Base-by-base conservation (phyloP, 352 stramenopile species). In the Phytophthora meadii region DNA sequence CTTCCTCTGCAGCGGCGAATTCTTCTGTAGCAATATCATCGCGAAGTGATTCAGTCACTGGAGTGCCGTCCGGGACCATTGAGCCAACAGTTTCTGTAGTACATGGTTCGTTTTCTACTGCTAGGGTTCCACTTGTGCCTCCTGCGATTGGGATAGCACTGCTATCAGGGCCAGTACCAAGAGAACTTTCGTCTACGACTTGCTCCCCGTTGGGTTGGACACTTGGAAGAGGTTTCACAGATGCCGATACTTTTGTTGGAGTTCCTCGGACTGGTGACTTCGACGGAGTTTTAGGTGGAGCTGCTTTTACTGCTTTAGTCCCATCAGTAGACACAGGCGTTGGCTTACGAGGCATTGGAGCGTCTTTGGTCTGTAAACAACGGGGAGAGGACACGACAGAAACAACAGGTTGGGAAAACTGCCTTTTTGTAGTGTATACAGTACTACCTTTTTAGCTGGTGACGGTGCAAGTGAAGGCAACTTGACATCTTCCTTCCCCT, bases 401-500 rank as follows among this genome's bases (percentile, higher is more conserved):
- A 11, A 37, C 12, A 19, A 55, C 25, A 11, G 5, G 5, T 36
- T 9, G 15, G 15, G 28, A 17, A 25, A 14, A 15, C 10, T 19
- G 19, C 24, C 30, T 34, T 45, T 22, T 22, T 22, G 22, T 22
- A 22, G 22, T 22, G 22, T 22, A 22, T 22, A 2, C 22, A 22
- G 22, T 22, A 15, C 4, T 56, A 78, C 74, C 57, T 79, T 84
- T 40, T 79, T 87, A 6, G 5, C 66, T 40, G 66, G 66, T 22
- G 59, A 73, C n/a, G 70, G 15, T 19, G 67, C 54, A 22, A 90
- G 54, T 7, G 54, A 64, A 3, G 81, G 81, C 22, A 90, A 37
- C 42, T 86, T 88, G 39, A 88, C 64, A 7, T 58, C 46, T 24
- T 84, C 70, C 66, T 82, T 76, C 19, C 17, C 27, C 27, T 30